phyloP scores from a whole-genome alignment of 305 asterid genomes.

The Solanum hybrid region DNA sequence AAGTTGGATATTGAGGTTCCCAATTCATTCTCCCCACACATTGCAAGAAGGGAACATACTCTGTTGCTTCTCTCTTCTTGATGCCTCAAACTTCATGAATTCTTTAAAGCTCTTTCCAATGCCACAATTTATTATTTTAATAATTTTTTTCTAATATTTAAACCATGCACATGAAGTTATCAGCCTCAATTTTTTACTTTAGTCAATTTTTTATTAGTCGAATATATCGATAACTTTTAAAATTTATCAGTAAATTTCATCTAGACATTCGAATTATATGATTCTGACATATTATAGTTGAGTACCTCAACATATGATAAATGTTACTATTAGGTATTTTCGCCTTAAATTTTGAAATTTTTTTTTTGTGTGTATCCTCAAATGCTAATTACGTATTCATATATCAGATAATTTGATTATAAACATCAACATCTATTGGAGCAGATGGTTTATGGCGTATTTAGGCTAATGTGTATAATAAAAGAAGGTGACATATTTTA shows the following conservation, averaged over 20 bases:
- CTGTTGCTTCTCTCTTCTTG: not conserved
- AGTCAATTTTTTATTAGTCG: not conserved
- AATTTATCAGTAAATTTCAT: not conserved
- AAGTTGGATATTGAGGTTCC: not conserved
- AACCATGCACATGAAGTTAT: not conserved
- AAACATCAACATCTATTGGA: not conserved
- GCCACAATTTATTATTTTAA: not conserved
- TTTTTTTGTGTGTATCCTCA: not conserved
- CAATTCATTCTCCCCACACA: not conserved
- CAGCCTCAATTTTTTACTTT: not conserved
- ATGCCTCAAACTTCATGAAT: not conserved
- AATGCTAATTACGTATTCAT: not conserved
- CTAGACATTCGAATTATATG: accelerated
- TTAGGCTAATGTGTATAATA: not conserved
- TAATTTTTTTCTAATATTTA: not conserved
- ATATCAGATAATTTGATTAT: not conserved
- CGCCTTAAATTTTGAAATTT: not conserved
- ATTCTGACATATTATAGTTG: not conserved
- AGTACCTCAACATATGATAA: not conserved
- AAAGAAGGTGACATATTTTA: not conserved
- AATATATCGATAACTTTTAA: not conserved
- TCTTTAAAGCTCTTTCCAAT: not conserved
- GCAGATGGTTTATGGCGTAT: not conserved
- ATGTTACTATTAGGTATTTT: not conserved
- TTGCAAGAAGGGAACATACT: slow-evolving; percentile 3